Base-by-base conservation (phyloP, 2,329 filamentous ascomycete genomes). In the Westerdykella aurantiaca region DNA sequence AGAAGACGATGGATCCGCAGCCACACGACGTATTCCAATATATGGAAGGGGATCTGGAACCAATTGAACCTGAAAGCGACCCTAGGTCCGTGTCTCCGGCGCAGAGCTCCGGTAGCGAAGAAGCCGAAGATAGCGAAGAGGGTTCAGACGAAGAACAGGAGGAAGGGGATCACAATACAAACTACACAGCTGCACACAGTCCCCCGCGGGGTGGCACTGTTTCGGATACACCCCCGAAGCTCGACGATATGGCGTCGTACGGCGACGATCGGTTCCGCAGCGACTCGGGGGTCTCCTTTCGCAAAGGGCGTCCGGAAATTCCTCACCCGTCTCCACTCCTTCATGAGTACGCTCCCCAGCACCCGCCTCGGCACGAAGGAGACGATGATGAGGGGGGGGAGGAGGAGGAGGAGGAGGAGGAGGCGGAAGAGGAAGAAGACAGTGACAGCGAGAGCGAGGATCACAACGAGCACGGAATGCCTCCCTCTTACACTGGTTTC, bases 301-400 rank as follows among this genome's bases (percentile, higher is more conserved):
- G 59, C 38, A 58, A 56, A 31, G 61, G 61, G 38, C 64, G 60
- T 48, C 60, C 66, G 41, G 57, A 63, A 14, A 51, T 56, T 45
- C 52, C 56, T 13, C 54, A 57, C 37, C 48, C 50, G 22, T 39
- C 50, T 37, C 53, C 23, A 12, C 37, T 31, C 12, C 16, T 5
- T 29, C 25, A 17, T 13, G 25, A 46, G 34, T 14, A 42, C 13
- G 11, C 14, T 14, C 18, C 23, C 22, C 10, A 6, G 18, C 22
- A 41, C 12, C 10, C 12, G 9, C 42, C 43, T 17, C 40, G 38
- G 31, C 40, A 52, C n/a, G 47, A 46, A n/a, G 42, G 46, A 14
- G 46, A 48, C 4, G 44, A 51, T 13, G 47, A 48, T 1, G 49
- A 57, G 3, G 50, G 52, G 7, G 48, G 51, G 11, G 45, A 48